phyloP scores from a whole-genome alignment of 1,284 basidiomycete genomes.

The Coniferiporia weirii region DNA sequence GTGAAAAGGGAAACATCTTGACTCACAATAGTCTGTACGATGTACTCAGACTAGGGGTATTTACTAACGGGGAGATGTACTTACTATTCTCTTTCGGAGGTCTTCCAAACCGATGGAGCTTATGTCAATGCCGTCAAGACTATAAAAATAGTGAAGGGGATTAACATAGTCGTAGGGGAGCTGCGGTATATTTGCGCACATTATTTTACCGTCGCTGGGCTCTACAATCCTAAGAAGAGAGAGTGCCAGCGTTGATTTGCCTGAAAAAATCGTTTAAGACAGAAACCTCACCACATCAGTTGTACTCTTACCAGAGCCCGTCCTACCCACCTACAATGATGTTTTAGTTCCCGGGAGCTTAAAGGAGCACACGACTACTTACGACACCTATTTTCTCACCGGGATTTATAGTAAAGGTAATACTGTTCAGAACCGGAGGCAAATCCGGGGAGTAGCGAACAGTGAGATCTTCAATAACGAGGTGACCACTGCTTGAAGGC shows the following conservation, averaged over 20 bases:
- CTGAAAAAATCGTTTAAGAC: slow-evolving; percentile 29
- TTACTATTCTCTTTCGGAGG: slow-evolving; percentile 43
- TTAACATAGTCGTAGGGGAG: background rate
- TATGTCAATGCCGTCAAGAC: slow-evolving; percentile 83
- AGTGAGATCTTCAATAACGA: slow-evolving; percentile 58
- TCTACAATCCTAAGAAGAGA: slow-evolving; percentile 80
- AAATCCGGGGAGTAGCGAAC: slow-evolving; percentile 74
- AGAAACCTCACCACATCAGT: slow-evolving; percentile 24
- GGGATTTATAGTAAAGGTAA: slow-evolving; percentile 67
- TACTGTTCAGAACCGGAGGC: slow-evolving; percentile 61
- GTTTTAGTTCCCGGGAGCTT: background rate
- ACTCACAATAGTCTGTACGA: slow-evolving; percentile 67
- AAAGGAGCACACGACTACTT: slow-evolving; percentile 21
- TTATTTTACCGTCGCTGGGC: slow-evolving; percentile 63
- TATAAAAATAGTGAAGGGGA: slow-evolving; percentile 23
- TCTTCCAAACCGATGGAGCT: slow-evolving; percentile 79
- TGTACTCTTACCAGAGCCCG: slow-evolving; percentile 47
- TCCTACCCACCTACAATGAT: slow-evolving; percentile 49
- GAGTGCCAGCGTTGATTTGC: slow-evolving; percentile 72
- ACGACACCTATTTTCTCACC: slow-evolving; percentile 77
- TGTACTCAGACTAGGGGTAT: background rate
- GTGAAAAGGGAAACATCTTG: slow-evolving; percentile 82
- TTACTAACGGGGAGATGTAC: background rate
- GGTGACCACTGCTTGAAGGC: slow-evolving; percentile 59
- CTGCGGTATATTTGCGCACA: slow-evolving; percentile 35